Evolutionary conservation across 1,284 basidiomycete species (phyloP).

Genomic region (Takashimella tepidaria): DNA sequence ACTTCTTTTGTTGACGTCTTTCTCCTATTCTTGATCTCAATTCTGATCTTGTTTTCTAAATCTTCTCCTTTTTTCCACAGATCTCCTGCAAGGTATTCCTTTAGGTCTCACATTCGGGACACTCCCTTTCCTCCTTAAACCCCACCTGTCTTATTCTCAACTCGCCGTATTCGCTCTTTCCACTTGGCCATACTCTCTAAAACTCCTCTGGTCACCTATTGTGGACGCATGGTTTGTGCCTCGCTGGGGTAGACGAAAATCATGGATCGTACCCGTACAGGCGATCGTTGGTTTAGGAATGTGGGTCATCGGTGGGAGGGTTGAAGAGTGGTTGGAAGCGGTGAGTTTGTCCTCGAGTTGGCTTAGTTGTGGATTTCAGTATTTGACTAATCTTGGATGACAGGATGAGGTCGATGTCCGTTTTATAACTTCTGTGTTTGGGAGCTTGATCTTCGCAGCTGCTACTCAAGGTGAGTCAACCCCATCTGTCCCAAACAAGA

Average conservation of each 20-base stretch:
- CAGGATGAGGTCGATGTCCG: constrained; percentile 77
- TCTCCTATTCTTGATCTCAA: too few relatives aligned
- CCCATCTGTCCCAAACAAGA: constrained; percentile 3
- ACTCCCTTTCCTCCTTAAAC: constrained; percentile 90
- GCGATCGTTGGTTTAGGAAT: constrained; percentile 80
- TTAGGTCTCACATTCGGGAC: constrained; percentile 73
- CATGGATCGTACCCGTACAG: constrained; percentile 99
- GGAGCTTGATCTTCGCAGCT: constrained; percentile 85
- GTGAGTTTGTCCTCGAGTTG: constrained; percentile 52
- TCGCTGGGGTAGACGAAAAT: constrained; percentile 75
- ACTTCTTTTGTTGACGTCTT: too few relatives aligned
- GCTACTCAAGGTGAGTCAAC: constrained; percentile 79
- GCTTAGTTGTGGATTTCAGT: background rate
- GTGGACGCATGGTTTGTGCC: constrained; percentile 86
- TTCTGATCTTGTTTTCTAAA: constrained; percentile 9
- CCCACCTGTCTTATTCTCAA: constrained; percentile 93
- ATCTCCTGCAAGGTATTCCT: constrained; percentile 79
- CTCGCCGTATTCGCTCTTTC: constrained; percentile 91
- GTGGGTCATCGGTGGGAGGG: constrained; percentile 77
- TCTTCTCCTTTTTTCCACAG: constrained; percentile 51
- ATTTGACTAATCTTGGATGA: background rate
- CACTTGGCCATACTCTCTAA: constrained; percentile 95
- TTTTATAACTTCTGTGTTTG: constrained; percentile 81
- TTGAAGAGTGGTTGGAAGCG: constrained; percentile 72
- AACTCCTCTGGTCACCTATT: constrained; percentile 95